phyloP scores from a whole-genome alignment of 768 basidiomycete species.

The Phaeolepiota aurea region DNA sequence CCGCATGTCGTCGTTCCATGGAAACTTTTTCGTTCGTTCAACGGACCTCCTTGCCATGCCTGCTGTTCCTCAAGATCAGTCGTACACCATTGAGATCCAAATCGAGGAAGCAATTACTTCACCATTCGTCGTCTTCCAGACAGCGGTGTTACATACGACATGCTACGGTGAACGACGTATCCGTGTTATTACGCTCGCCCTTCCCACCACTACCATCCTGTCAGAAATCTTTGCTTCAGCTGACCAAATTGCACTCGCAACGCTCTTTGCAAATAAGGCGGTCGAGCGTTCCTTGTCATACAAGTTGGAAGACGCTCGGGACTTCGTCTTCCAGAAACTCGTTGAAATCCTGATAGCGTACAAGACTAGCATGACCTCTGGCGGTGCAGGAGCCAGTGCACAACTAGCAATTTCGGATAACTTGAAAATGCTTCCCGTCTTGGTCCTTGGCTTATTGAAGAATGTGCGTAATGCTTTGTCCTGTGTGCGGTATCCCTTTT shows the following conservation, averaged over 20 bases:
- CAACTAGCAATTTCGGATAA: constrained; percentile 91
- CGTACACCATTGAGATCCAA: constrained; percentile 91
- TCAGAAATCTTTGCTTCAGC: constrained; percentile 88
- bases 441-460: constrained; percentile 87
- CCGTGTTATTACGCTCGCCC: constrained; percentile 80
- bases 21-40: constrained; percentile 97
- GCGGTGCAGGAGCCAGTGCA: constrained; percentile 88
- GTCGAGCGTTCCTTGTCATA: constrained; percentile 82
- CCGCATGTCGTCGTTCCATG: constrained; percentile 96
- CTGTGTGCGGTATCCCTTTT: too few relatives aligned
- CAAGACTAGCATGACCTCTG: constrained; percentile 94
- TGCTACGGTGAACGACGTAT: constrained; percentile 91
- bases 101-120: constrained; percentile 90
- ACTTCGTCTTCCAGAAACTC: constrained; percentile 75
- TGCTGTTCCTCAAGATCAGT: constrained; percentile 93
- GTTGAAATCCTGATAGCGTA: constrained; percentile 81
- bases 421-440: constrained; percentile 87
- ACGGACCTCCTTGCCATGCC: constrained; percentile 96
- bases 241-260: constrained; percentile 81
- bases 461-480: constrained; percentile 46
- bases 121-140: constrained; percentile 91
- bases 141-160: constrained; percentile 90
- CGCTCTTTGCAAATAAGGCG: constrained; percentile 84
- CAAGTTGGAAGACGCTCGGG: constrained; percentile 85
- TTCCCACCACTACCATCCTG: constrained; percentile 82